Evolutionary conservation across 1,284 basidiomycete genomes (phyloP).

Genomic region (Puccinia hordei): DNA sequence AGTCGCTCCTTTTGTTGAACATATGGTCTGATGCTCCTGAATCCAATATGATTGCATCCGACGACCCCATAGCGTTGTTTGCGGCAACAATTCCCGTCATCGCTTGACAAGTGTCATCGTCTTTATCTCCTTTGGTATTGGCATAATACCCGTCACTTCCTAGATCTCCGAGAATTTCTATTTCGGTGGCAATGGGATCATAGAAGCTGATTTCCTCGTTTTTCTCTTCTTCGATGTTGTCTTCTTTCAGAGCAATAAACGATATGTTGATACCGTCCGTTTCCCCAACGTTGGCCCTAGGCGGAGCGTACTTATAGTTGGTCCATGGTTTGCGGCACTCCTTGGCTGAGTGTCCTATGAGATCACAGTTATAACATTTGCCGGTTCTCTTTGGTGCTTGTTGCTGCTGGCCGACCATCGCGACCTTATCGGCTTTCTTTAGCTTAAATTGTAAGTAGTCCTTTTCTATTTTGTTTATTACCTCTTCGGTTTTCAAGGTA

Average conservation of each 20-base stretch:
- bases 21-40: slow-evolving; percentile 15
- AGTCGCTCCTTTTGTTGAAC: too few relatives aligned
- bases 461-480: too few relatives aligned
- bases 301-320: too few relatives aligned
- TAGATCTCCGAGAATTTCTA: neutral
- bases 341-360: neutral
- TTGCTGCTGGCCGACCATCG: neutral
- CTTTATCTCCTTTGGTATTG: neutral
- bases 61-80: neutral
- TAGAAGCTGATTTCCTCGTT: neutral
- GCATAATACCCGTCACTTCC: neutral
- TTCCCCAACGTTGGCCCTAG: too few relatives aligned
- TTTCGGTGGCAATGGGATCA: neutral
- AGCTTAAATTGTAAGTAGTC: too few relatives aligned
- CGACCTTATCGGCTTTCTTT: neutral
- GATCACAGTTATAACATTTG: slow-evolving; percentile 1
- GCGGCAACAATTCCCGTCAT: neutral
- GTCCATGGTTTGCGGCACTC: too few relatives aligned
- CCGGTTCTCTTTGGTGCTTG: neutral
- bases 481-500: too few relatives aligned
- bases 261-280: too few relatives aligned
- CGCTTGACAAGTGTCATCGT: neutral
- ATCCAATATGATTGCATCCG: slow-evolving; percentile 5
- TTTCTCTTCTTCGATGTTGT: neutral
- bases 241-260: neutral